A percentile compares a stretch with the other conserved stretches of the same genome.
Evolutionary conservation across 2,329 filamentous ascomycete species (phyloP).

Genomic region (Colletotrichum abscissum): DNA sequence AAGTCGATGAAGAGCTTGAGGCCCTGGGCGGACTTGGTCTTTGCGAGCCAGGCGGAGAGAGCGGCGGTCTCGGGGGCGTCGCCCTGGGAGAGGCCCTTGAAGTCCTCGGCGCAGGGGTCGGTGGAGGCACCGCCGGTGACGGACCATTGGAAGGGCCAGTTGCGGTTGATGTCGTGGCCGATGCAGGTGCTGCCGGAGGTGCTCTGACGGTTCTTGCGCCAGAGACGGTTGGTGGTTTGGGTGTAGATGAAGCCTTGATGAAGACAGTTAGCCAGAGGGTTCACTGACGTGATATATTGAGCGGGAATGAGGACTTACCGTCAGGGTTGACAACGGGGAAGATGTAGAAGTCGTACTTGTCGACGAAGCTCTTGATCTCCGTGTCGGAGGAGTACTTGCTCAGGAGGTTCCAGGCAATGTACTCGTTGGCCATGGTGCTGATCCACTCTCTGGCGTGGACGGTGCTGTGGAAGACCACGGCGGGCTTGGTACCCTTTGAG

Average conservation of each 20-base stretch:
- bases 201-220: slow-evolving; percentile 62
- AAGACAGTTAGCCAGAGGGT: neutral
- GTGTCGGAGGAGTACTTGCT: slow-evolving; percentile 46
- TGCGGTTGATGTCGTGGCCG: slow-evolving; percentile 62
- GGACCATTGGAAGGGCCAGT: slow-evolving; percentile 62
- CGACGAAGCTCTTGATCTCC: slow-evolving; percentile 54
- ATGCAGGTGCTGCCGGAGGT: slow-evolving; percentile 48
- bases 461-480: slow-evolving; percentile 59
- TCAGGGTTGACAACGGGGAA: slow-evolving; percentile 66
- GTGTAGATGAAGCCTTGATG: slow-evolving; percentile 61
- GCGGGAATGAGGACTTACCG: slow-evolving; percentile 42
- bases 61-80: slow-evolving; percentile 58
- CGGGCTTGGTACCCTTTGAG: slow-evolving; percentile 52
- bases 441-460: slow-evolving; percentile 66
- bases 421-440: slow-evolving; percentile 54
- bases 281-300: neutral
- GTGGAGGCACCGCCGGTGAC: slow-evolving; percentile 55
- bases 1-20: slow-evolving; percentile 69
- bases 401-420: slow-evolving; percentile 56
- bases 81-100: slow-evolving; percentile 48
- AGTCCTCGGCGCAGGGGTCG: slow-evolving; percentile 56
- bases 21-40: slow-evolving; percentile 47
- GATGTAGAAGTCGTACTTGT: slow-evolving; percentile 71
- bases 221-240: slow-evolving; percentile 61
- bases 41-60: slow-evolving; percentile 46